Evolutionary conservation across 2,329 filamentous ascomycete species (phyloP).

Genomic region (Alternaria brassicicola): DNA sequence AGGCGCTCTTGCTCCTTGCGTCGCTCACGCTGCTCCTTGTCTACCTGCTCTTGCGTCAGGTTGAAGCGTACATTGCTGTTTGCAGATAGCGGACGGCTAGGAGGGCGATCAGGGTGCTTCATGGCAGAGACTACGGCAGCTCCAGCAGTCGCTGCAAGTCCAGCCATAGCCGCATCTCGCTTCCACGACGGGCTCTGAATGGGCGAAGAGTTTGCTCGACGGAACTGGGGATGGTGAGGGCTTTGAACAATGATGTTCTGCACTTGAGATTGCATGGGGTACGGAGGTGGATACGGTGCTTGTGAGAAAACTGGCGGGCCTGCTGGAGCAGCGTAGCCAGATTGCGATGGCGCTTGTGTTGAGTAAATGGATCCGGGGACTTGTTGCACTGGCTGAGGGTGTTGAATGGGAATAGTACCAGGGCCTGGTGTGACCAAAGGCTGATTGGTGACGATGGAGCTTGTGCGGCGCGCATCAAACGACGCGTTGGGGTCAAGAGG

Average conservation of each 20-base stretch:
- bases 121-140: conserved; percentile 48
- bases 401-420: conserved; percentile 73
- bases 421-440: conserved; percentile 42
- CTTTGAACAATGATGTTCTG: conserved; percentile 32
- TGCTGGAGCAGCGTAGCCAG: conserved; percentile 50
- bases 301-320: conserved; percentile 51
- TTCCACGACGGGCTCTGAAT: conserved; percentile 48
- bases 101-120: conserved; percentile 19
- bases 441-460: conserved; percentile 53
- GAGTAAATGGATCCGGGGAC: conserved; percentile 72
- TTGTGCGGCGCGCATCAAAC: conserved; percentile 64
- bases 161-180: conserved; percentile 53
- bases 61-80: conserved; percentile 62
- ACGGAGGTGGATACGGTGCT: conserved; percentile 25
- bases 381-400: conserved; percentile 79
- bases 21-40: conserved; percentile 53
- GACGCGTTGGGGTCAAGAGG: conserved; percentile 65
- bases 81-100: conserved; percentile 34
- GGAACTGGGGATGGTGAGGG: conserved; percentile 33
- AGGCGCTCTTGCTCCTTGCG: conserved; percentile 41
- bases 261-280: conserved; percentile 25
- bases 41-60: conserved; percentile 62
- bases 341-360: conserved; percentile 49
- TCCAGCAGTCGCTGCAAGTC: conserved; percentile 52
- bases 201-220: conserved; percentile 57